Base-by-base conservation (phyloP, 495 filamentous ascomycete species). In the Barbatosphaeria neglecta region DNA sequence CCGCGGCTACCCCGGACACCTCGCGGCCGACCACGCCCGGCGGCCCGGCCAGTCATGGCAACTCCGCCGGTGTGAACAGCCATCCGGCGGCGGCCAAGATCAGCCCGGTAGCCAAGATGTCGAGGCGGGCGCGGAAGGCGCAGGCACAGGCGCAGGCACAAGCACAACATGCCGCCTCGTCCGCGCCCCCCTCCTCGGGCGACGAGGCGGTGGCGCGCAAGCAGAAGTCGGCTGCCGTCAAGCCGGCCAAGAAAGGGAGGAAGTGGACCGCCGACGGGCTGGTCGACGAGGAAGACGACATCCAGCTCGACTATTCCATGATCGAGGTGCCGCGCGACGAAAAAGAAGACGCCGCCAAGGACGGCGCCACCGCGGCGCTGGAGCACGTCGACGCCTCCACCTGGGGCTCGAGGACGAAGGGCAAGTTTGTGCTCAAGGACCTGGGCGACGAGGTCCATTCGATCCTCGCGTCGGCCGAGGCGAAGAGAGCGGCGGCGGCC, bases 361-460 rank as follows among this genome's bases (percentile, higher is more conserved):
- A 33, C 61, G 66, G 27, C 54, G n/a, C n/a, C n/a, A n/a, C 62
- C 16, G 63, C 61, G 5, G 72, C 75, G 20, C 66, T 89, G 19
- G 86, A 92, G 53, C 76, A 77, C 27, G 80, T 97, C 18, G 78
- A 85, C 44, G 75, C 81, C 31, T 82, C 82, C 10, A 76, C 84
- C 17, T 92, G 86, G 86, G 92, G 92, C 16, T 84, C 74, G 17
- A 81, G 79, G 50, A 93, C 88, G 6, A 89, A 88, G 64, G 92
- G 92, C 6, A 82, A 96, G 51, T 97, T 95, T 49, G 85, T 97
- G 25, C 69, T 98, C 54, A 95, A 84, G 53, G 92, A 98, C 55
- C 63, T 98, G 42, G 92, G 87, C 43, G 86, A 92, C 48, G 86
- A 97, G 60, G 86, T 95, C n/a, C 80, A 94, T 49, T 84, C 82